Base-by-base conservation (phyloP, 352 stramenopile genomes). In the Globisporangium okanoganense region DNA sequence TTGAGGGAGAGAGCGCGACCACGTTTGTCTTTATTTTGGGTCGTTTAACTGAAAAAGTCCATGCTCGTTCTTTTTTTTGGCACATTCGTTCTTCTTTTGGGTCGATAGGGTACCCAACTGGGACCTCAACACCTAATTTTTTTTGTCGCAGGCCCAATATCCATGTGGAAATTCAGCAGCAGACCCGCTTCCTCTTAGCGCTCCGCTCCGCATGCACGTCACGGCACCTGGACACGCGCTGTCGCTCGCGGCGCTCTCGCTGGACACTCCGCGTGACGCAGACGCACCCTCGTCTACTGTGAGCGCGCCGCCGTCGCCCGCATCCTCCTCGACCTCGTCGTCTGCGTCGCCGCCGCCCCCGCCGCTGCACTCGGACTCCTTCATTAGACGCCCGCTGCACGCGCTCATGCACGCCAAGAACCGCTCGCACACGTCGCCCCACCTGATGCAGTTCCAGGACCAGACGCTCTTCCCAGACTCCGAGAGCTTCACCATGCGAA, bases 371-470 rank as follows among this genome's bases (percentile, higher is more conserved):
- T 35, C 36, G n/a, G 29, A 47, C 38, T 55, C 56, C 31, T 62
- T 62, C 56, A 38, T 49, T 40, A 58, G 67, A 29, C 66, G 70
- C 18, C 75, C 78, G 6, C 49, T 67, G 24, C 75, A 87, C 49
- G 67, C 76, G 51, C 71, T 88, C 9, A 66, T 65, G 55, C 59
- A 72, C 33, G 61, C 59, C 51, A 79, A 87, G 66, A 66, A 43
- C 54, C 74, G 79, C 14, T 85, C 82, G 9, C 87, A 88, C 64
- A 90, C 79, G 51, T 92, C 79, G 14, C 82, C 82, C 20, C 72
- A 86, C 44, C 64, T 92, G n/a, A 38, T 83, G 41, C 63, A 58
- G 54, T 56, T 47, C 59, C 48, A 73, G 71, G 55, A 71, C 67
- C 45, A 67, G 56, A 44, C 73, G 56, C 33, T 52, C 18, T 54